Evolutionary conservation across 352 stramenopile species (phyloP).

Genomic region (Pythium volutum): DNA sequence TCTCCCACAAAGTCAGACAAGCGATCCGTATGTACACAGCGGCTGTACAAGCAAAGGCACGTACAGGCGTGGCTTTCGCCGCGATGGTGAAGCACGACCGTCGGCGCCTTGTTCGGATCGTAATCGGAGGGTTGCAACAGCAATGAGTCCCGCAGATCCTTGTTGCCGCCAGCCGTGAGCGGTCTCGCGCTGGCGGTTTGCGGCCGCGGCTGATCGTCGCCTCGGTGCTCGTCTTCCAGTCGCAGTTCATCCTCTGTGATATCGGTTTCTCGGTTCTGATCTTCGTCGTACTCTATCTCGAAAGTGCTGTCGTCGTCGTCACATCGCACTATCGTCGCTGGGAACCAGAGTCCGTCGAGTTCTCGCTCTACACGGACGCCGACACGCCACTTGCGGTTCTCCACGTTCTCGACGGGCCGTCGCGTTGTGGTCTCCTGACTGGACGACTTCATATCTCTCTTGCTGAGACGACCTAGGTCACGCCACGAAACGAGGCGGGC

Average conservation of each 20-base stretch:
- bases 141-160: conserved; percentile 52
- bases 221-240: conserved; percentile 23
- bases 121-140: conserved; percentile 60
- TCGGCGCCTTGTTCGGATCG: conserved; percentile 67
- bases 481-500: background rate
- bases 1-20: conserved; percentile 2
- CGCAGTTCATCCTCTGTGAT: conserved; percentile 50
- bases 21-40: background rate
- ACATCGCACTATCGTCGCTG: conserved; percentile 49
- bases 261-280: conserved; percentile 66
- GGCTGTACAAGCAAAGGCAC: background rate
- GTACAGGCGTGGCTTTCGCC: conserved; percentile 69
- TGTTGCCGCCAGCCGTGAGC: conserved; percentile 26
- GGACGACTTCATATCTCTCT: conserved; percentile 20
- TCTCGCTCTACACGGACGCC: conserved; percentile 61
- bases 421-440: conserved; percentile 9
- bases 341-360: conserved; percentile 77
- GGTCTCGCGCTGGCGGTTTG: conserved; percentile 8
- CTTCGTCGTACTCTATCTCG: conserved; percentile 79
- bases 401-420: conserved; percentile 15
- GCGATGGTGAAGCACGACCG: conserved; percentile 71
- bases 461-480: background rate
- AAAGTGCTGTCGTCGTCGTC: conserved; percentile 55
- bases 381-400: conserved; percentile 35
- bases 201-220: conserved; percentile 1